Evolutionary conservation across 106 monocot genomes (phyloP), one percentile per base, ranked within the genome.

Genomic region (Cymbidium sinense): DNA sequence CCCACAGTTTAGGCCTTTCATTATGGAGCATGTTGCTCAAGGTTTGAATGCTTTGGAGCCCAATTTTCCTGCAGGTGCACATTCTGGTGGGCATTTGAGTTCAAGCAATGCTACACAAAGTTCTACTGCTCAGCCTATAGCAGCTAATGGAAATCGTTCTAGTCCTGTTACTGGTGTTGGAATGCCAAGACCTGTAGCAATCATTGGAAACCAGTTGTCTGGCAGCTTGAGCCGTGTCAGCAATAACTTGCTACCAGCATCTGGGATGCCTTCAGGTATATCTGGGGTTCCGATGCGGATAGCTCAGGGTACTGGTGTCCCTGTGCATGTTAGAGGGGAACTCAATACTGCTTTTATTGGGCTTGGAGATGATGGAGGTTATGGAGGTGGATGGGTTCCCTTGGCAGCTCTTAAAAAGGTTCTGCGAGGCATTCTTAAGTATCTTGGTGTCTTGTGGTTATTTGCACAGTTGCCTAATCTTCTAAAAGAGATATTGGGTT

Each of bases 1-100:
- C 39, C 99, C 99, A 58, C 95, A 99, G 37, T 99, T 99, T 81
- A 86, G 99, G 4, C 99, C 99, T 70, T 99, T 95, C 55, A 99
- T 99, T 7, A 99, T 95, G 99, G 99, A 99, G 78, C 95, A 99
- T 88, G 95, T 99, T 74, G 99, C 99, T 75, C 99, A 99, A 77
- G 99, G 95, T 30, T 76, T 99, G 85, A 99, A 93, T 91, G 85
- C 95, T 82, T 73, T 95, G 8, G 99, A 99, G 37, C 90, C 90
- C 47, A 89, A 77, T 82, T 86, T 95, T 76, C 23, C 90, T 74
- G 83, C 84, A 58, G 81, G 64, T 37, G 20, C 82, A 44, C 89
- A 91, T 79, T 28, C 76, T 62, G 81, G 82, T 73, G 82, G 78
- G 28, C 78, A 83, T 73, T 21, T 77, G 13, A 80, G 65, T 55